Evolutionary conservation across 176 grass and related monocot species (phyloP), one percentile per base, ranked within the genome.

Genomic region (Aegilops sharonensis): DNA sequence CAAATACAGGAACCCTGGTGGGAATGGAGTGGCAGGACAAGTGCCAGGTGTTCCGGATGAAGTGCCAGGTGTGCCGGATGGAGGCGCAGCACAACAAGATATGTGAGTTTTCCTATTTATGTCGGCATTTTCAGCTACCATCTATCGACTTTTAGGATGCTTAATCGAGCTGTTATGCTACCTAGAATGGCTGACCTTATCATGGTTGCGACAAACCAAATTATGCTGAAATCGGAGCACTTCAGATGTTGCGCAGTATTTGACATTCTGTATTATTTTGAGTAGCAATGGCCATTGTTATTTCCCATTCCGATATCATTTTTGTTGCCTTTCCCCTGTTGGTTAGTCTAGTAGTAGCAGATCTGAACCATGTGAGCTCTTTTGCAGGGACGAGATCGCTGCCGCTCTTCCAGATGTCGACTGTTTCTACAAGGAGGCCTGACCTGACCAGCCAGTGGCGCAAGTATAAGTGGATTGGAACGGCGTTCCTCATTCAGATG

Each of bases 61-160:
- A 4, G 43, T 47, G 11, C 43, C 30, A 54, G 34, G 39, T 85
- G 17, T 1, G 59, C 32, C 69, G 47, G 36, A 31, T 37, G 70
- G 48, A 43, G 15, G 50, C 48, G 30, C 62, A 23, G 21, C 70
- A 52, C 13, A 17, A 64, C 23, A 77, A 71, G 15, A 64, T 50
- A 71, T 40, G 88, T 90, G 77, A 78, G 83, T 48, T 76, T 77
- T 86, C 21, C n/a, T 78, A 52, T 67, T 74, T 80, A 59, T 75
- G 69, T 77, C 35, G 14, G 52, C 36, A 78, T 56, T 72, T 47
- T 85, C 60, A 85, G 25, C 21, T 64, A 48, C 42, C 36, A 25
- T 43, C 11, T 60, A 59, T 89, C 9, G 5, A 79, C 31, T 64
- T 85, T 1, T 75, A 64, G 39, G 15, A 85, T 85, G 39, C 15